Evolutionary conservation across 768 basidiomycete genomes (phyloP), one percentile per base, ranked within the genome.

Genomic region (Rhodocollybia butyracea): DNA sequence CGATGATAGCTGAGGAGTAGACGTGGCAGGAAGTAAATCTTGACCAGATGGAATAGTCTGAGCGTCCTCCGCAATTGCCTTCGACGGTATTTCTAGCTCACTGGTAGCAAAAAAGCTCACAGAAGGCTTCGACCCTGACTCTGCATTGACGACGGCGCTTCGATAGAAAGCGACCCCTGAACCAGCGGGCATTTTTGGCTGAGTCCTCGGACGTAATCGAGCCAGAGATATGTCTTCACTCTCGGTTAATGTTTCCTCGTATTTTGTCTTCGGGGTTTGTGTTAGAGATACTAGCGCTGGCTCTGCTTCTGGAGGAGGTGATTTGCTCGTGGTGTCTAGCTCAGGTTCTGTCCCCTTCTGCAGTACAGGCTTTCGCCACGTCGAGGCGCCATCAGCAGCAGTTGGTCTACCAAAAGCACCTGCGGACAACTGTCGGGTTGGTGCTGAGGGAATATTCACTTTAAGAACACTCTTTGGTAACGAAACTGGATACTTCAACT

Each of bases 51-150:
- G 19, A 27, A 57, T 48, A 21, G 57, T 60, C 56, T 61, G 68
- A 38, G 63, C 61, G 34, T 43, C 56, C 52, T 62, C 61, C n/a
- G 66, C 57, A 46, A 75, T 7, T 21, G 38, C 24, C 11, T n/a
- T 40, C 26, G 53, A 54, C 19, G 41, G 39, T 45, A 45, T 77
- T 41, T 91, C 89, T 51, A 93, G 64, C 68, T 93, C 91, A 63
- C 90, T 92, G 54, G 74, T 80, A 42, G 93, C 88, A 45, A 85
- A 89, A 71, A 94, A 94, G 59, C 81, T 84, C 55, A 91, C 87
- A 10, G 75, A 59, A 15, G 75, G 65, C 53, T 76, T 79, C 3
- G 76, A 61, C 61, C 83, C 79, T 34, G 71, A 70, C 55, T 73
- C 75, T 30, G 78, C 74, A 15, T 69, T 67, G 54, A 84, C 81